phyloP scores from a whole-genome alignment of 306 rosid species.

The Carpinus viminea region DNA sequence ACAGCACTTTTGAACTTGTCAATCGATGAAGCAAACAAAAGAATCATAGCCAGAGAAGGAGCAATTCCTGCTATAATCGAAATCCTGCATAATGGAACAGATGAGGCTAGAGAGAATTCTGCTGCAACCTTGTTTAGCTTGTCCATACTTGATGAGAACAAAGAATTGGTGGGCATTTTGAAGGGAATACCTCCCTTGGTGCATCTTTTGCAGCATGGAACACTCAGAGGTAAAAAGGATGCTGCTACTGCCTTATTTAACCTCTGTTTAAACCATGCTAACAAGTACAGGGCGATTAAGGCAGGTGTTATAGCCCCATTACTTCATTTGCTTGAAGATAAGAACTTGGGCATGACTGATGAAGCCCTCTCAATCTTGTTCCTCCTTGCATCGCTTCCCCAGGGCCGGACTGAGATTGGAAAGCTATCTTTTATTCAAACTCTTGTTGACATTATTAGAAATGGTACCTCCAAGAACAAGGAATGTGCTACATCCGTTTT shows the following conservation, averaged over 20 bases:
- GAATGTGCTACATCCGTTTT: constrained; percentile 85
- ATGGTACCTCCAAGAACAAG: constrained; percentile 82
- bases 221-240: constrained; percentile 80
- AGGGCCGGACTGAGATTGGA: constrained; percentile 66
- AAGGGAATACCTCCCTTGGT: constrained; percentile 74
- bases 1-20: constrained; percentile 79
- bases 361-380: constrained; percentile 78
- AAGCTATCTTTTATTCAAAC: constrained; percentile 63
- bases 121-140: constrained; percentile 85
- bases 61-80: constrained; percentile 79
- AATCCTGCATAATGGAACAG: constrained; percentile 59
- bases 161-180: constrained; percentile 58
- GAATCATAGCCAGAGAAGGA: constrained; percentile 61
- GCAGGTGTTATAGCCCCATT: constrained; percentile 73
- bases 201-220: constrained; percentile 53
- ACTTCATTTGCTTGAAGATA: constrained; percentile 52
- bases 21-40: constrained; percentile 80
- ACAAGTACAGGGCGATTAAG: constrained; percentile 61
- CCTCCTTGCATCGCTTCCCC: constrained; percentile 64
- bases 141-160: constrained; percentile 76
- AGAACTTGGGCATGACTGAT: constrained; percentile 70
- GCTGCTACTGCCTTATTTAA: constrained; percentile 82
- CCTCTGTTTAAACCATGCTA: constrained; percentile 58
- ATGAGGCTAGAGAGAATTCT: constrained; percentile 76
- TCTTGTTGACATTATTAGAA: constrained; percentile 50